Percentiles rank a stretch among this genome's conserved stretches.
Conservation (phyloP, 805 yeast genomes). For the Priceomyces carsonii region DNA sequence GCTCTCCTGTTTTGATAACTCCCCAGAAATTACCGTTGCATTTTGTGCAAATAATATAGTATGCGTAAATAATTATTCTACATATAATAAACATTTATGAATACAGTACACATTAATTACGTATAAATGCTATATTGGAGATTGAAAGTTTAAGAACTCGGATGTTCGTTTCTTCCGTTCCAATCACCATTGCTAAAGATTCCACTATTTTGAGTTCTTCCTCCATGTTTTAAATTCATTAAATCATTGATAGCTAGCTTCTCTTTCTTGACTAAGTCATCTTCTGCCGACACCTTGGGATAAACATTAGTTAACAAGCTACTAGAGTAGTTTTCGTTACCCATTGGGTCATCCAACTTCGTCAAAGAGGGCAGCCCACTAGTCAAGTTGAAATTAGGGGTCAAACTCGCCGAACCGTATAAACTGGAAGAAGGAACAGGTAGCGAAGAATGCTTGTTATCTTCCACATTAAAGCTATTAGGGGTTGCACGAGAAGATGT, state of each 20-base stretch:
- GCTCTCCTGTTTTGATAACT: neutral
- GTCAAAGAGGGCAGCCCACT: constrained; percentile 16
- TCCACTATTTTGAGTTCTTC: constrained; percentile 4
- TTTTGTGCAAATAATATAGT: too few relatives aligned
- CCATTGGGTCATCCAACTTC: constrained; percentile 21
- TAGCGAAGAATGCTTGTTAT: neutral
- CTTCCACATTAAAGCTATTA: constrained; percentile 7
- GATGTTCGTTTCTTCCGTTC: too few relatives aligned
- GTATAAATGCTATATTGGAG: too few relatives aligned
- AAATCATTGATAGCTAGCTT: constrained; percentile 31
- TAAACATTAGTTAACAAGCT: constrained; percentile 12
- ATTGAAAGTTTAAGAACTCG: too few relatives aligned
- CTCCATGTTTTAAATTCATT: constrained; percentile 21
- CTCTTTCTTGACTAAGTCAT: constrained; percentile 28
- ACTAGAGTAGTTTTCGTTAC: constrained; percentile 20
- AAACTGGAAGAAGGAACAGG: constrained; percentile 2
- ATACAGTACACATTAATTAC: too few relatives aligned
- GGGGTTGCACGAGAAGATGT: constrained; percentile 6
- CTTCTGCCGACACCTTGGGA: constrained; percentile 2
- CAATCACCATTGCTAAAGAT: constrained; percentile 4
- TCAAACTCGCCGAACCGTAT: constrained; percentile 3
- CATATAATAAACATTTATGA: too few relatives aligned
- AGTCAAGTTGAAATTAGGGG: constrained; percentile 3
- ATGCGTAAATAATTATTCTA: too few relatives aligned
- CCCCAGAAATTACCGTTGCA: too few relatives aligned